A percentile compares a stretch with the other conserved stretches of the same genome.
These are phyloP conservation scores for Pythium phragmiticola DNA, from an alignment of 352 stramenopile genomes.

Conservation along the genomic window DNA sequence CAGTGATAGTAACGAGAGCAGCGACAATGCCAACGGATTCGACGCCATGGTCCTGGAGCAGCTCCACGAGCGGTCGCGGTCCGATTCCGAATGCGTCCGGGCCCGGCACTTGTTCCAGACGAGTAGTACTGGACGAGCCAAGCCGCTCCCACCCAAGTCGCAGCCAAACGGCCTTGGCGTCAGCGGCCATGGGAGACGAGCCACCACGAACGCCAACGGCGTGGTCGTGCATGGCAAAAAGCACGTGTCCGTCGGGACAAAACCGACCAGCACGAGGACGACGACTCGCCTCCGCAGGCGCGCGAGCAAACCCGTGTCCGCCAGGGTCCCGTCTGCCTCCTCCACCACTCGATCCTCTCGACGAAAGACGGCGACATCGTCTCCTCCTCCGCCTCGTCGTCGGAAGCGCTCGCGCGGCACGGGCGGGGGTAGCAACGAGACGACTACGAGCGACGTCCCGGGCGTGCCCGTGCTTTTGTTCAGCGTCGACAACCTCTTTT, in stretches of 20 bases:
- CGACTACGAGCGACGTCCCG: not conserved
- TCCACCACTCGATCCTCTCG: not conserved
- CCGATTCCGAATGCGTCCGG: constrained; percentile 28
- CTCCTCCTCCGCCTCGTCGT: constrained; percentile 1
- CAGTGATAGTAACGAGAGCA: constrained; percentile 12
- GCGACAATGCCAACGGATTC: constrained; percentile 21
- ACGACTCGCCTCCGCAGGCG: not conserved
- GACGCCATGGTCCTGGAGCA: constrained; percentile 22
- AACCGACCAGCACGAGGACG: not conserved
- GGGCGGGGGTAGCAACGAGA: not conserved
- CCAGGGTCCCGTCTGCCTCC: not conserved
- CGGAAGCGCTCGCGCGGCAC: constrained; percentile 6
- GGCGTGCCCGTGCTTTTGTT: constrained; percentile 68
- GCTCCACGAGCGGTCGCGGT: constrained; percentile 26
- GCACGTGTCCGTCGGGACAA: not conserved
- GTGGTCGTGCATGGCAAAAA: constrained; percentile 22
- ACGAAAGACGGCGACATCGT: not conserved
- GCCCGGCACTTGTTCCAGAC: constrained; percentile 13
- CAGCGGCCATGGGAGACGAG: not conserved
- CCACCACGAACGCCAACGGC: constrained; percentile 8
- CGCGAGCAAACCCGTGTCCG: not conserved
- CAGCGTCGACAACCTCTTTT: constrained; percentile 85
- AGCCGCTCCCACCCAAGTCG: not conserved
- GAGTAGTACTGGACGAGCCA: not conserved
- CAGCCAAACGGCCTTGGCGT: no score